phyloP scores from a whole-genome alignment of 2,329 filamentous ascomycete species.

The Chaetomium strumarium region DNA sequence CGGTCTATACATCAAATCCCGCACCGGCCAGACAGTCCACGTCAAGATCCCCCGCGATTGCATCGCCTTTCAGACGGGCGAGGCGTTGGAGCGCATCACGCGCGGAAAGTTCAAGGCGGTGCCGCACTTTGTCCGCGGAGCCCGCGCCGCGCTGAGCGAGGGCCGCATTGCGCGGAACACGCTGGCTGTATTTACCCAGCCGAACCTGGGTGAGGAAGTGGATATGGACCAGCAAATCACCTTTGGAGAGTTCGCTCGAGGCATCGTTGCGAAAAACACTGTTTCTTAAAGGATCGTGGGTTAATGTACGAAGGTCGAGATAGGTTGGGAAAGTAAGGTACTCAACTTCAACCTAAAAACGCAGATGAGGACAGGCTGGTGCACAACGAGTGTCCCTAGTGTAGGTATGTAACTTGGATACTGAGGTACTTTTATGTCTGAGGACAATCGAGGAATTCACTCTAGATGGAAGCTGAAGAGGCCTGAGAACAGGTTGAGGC shows the following conservation, averaged over 20 bases:
- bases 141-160: constrained; percentile 48
- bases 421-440: too few relatives aligned
- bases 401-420: too few relatives aligned
- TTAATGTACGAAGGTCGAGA: not conserved
- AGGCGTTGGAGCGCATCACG: constrained; percentile 86
- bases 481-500: not conserved
- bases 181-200: constrained; percentile 93
- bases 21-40: constrained; percentile 76
- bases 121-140: constrained; percentile 87
- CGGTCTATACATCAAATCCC: constrained; percentile 90
- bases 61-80: constrained; percentile 93
- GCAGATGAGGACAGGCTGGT: too few relatives aligned
- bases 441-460: too few relatives aligned
- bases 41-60: constrained; percentile 87
- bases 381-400: not conserved
- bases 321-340: not conserved
- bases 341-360: not conserved
- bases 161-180: constrained; percentile 72
- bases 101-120: constrained; percentile 88
- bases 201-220: constrained; percentile 76
- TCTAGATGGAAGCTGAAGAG: too few relatives aligned
- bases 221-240: constrained; percentile 61
- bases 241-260: constrained; percentile 70
- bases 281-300: constrained; percentile 30
- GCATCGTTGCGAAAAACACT: constrained; percentile 55